A percentile compares a stretch with the other conserved stretches of the same genome.
Evolutionary conservation across 2,329 filamentous ascomycete genomes (phyloP).

Genomic region (Talaromyces sp.): DNA sequence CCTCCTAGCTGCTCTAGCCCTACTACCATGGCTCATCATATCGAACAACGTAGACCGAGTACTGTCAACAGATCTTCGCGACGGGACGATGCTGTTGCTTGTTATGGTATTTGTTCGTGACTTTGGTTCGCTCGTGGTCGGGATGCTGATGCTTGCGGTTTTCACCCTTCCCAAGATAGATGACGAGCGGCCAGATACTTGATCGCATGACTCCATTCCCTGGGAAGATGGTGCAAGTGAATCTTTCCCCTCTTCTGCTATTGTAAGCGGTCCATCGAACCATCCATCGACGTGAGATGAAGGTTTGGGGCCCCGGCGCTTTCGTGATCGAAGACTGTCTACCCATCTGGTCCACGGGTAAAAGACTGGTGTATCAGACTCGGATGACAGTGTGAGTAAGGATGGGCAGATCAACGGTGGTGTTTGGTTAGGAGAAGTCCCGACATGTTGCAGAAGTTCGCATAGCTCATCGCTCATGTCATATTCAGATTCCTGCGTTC

Average conservation of each 20-base stretch:
- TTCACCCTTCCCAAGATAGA: constrained; percentile 75
- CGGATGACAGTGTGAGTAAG: neutral
- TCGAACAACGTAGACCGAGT: constrained; percentile 40
- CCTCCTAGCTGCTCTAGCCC: constrained; percentile 67
- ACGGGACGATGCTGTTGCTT: constrained; percentile 35
- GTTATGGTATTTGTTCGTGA: constrained; percentile 57
- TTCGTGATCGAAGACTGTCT: constrained; percentile 29
- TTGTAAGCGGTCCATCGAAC: constrained; percentile 22
- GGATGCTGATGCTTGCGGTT: constrained; percentile 73
- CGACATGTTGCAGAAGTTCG: neutral
- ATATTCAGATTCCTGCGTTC: neutral
- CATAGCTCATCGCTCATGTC: neutral
- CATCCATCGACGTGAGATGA: constrained; percentile 33
- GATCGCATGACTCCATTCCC: constrained; percentile 46
- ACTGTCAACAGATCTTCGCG: constrained; percentile 59
- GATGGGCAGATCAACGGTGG: neutral
- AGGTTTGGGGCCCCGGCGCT: constrained; percentile 14
- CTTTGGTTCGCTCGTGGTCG: constrained; percentile 63
- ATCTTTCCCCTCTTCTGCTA: neutral
- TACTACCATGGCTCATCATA: constrained; percentile 62
- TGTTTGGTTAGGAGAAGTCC: neutral
- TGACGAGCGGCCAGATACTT: constrained; percentile 69
- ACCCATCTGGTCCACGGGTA: constrained; percentile 36
- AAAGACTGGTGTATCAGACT: constrained; percentile 1
- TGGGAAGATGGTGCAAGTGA: neutral